Percentiles rank a stretch among this genome's conserved stretches.
These are phyloP conservation scores for Papiliotrema nemorosa DNA, from an alignment of 1,284 basidiomycete species.

Conservation along the genomic window DNA sequence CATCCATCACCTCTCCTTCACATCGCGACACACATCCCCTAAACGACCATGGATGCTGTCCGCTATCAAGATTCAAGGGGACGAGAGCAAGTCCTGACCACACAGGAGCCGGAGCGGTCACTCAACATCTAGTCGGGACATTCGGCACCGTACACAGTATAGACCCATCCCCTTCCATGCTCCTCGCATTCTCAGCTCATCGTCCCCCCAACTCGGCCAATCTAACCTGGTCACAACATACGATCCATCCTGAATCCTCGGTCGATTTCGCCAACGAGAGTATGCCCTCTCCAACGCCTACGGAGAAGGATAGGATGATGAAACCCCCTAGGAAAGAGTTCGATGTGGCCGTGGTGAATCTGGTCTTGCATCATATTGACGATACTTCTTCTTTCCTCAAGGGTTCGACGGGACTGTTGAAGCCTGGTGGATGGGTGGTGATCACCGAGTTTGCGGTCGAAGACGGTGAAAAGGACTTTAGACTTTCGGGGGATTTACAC, in stretches of 20 bases:
- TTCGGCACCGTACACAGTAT: constrained; percentile 34
- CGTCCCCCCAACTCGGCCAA: background rate
- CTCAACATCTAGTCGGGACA: constrained; percentile 16
- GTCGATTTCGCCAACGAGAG: constrained; percentile 10
- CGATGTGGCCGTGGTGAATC: constrained; percentile 30
- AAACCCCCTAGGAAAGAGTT: constrained; percentile 21
- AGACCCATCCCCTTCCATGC: constrained; percentile 35
- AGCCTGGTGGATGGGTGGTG: constrained; percentile 27
- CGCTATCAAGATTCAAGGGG: too few relatives aligned
- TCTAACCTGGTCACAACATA: constrained; percentile 14
- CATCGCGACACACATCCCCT: too few relatives aligned
- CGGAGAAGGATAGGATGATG: constrained; percentile 14
- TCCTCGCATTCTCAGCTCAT: constrained; percentile 18
- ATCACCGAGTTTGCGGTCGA: constrained; percentile 31
- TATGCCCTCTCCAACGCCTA: constrained; percentile 14
- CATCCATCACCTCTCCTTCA: background rate
- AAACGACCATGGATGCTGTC: too few relatives aligned
- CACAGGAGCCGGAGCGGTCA: constrained; percentile 36
- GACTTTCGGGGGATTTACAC: background rate
- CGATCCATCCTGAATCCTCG: constrained; percentile 13
- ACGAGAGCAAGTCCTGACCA: background rate
- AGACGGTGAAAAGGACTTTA: constrained; percentile 2
- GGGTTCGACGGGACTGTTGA: constrained; percentile 22
- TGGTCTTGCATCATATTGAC: constrained; percentile 42
- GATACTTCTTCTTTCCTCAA: constrained; percentile 24